Percentiles rank a stretch among this genome's conserved stretches.
These are phyloP conservation scores for Verticillium nonalfalfae DNA, from an alignment of 2,329 filamentous ascomycete species.

Conservation along the genomic window DNA sequence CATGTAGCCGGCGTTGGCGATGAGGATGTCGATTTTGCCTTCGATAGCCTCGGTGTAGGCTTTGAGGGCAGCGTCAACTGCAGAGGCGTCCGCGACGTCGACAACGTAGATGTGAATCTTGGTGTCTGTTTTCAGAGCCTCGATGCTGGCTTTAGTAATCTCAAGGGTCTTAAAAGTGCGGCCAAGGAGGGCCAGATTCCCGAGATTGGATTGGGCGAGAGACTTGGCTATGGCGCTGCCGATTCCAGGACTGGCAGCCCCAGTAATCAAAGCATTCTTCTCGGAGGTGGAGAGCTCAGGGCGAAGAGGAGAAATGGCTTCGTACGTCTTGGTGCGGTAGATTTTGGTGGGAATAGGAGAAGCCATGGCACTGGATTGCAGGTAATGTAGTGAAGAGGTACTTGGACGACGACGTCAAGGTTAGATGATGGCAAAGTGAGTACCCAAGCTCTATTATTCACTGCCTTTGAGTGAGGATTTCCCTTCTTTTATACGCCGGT, in stretches of 20 bases:
- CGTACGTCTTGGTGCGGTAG: constrained; percentile 19
- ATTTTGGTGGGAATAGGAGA: neutral
- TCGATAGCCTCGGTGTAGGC: neutral
- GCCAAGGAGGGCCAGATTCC: constrained; percentile 41
- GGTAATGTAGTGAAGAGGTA: too few relatives aligned
- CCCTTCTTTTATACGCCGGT: too few relatives aligned
- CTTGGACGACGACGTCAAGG: too few relatives aligned
- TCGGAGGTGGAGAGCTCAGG: constrained; percentile 32
- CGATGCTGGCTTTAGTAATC: constrained; percentile 13
- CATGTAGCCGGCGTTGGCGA: constrained; percentile 20
- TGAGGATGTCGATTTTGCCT: constrained; percentile 17
- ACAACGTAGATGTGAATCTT: constrained; percentile 10
- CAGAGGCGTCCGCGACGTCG: constrained; percentile 9
- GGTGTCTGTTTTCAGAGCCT: constrained; percentile 10
- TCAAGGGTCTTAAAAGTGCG: constrained; percentile 18
- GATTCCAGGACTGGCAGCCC: constrained; percentile 29
- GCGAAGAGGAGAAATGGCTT: constrained; percentile 25
- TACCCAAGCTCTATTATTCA: too few relatives aligned
- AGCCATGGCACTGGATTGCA: neutral
- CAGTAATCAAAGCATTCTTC: constrained; percentile 51
- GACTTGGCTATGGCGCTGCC: constrained; percentile 30
- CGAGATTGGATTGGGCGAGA: constrained; percentile 33
- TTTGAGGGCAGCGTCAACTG: constrained; percentile 5
- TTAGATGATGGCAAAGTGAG: too few relatives aligned
- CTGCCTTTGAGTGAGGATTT: too few relatives aligned